Conservation (phyloP, 495 filamentous ascomycete genomes). For the Cercophora scortea region DNA sequence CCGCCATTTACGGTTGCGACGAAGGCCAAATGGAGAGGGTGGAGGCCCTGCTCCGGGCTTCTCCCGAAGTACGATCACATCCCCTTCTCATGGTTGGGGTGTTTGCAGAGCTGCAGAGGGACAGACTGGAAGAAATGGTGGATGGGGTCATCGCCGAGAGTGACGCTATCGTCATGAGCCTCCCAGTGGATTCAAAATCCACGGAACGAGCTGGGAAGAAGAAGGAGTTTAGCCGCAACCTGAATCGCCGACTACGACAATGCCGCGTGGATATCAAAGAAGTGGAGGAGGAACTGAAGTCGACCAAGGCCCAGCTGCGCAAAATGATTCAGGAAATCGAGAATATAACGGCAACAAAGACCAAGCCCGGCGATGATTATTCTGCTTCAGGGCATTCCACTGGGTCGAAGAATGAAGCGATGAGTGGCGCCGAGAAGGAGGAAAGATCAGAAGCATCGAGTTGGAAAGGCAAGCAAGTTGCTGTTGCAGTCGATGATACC, state of each 20-base stretch:
- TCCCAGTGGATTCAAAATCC: neutral
- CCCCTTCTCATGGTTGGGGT: slow-evolving; percentile 8
- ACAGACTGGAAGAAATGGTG: slow-evolving; percentile 1
- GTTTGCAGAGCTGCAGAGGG: slow-evolving; percentile 11
- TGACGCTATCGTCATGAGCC: neutral
- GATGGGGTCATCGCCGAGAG: neutral
- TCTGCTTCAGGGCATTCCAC: too few relatives aligned
- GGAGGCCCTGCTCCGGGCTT: neutral
- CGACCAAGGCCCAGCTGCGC: neutral
- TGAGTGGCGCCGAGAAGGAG: too few relatives aligned
- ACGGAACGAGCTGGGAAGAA: neutral
- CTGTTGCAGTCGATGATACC: too few relatives aligned
- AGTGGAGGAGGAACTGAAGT: slow-evolving; percentile 4
- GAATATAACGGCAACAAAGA: neutral
- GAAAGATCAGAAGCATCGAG: too few relatives aligned
- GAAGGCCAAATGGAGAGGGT: neutral
- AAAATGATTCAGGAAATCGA: slow-evolving; percentile 1
- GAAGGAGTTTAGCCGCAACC: neutral
- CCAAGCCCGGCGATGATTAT: too few relatives aligned
- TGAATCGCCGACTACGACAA: neutral
- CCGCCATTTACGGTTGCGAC: slow-evolving; percentile 4
- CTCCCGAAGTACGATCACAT: slow-evolving; percentile 6
- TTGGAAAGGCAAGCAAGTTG: too few relatives aligned
- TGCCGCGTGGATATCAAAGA: neutral
- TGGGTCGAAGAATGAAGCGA: too few relatives aligned